phyloP scores from a whole-genome alignment of 352 stramenopile genomes.

The Blastocystis sp. region DNA sequence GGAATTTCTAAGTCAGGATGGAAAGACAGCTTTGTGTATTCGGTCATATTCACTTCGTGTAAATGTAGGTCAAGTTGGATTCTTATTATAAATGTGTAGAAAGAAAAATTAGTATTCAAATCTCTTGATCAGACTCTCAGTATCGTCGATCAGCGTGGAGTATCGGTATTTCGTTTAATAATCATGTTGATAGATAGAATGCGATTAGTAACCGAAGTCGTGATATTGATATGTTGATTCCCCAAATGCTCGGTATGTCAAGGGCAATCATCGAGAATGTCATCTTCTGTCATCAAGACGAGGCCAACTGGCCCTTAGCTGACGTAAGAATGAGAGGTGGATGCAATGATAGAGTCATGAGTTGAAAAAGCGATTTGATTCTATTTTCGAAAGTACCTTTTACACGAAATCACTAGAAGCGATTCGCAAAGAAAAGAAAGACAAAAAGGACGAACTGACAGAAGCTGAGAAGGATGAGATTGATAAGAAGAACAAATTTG shows the following conservation, averaged over 20 bases:
- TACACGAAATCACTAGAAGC: slow-evolving; percentile 95
- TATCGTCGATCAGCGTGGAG: slow-evolving; percentile 69
- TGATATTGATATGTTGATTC: slow-evolving; percentile 68
- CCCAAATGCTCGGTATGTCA: slow-evolving; percentile 85
- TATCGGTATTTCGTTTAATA: slow-evolving; percentile 70
- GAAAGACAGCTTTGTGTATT: neutral
- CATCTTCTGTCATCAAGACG: slow-evolving; percentile 97
- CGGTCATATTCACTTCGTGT: slow-evolving; percentile 32
- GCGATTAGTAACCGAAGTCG: slow-evolving; percentile 66
- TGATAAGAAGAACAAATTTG: slow-evolving; percentile 67
- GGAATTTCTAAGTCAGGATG: slow-evolving; percentile 61
- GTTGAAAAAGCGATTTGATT: slow-evolving; percentile 98
- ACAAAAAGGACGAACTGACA: slow-evolving; percentile 75
- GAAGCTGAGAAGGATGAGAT: slow-evolving; percentile 72
- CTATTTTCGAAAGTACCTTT: slow-evolving; percentile 96
- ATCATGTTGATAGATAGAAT: slow-evolving; percentile 49
- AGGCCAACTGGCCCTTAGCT: slow-evolving; percentile 89
- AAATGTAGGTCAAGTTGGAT: neutral
- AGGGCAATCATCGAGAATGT: slow-evolving; percentile 96
- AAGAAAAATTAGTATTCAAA: slow-evolving; percentile 76
- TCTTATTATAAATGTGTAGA: slow-evolving; percentile 5
- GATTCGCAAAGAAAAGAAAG: slow-evolving; percentile 69
- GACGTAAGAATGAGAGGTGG: slow-evolving; percentile 45
- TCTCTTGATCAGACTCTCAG: slow-evolving; percentile 76
- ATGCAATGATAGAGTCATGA: slow-evolving; percentile 73